Evolutionary conservation across 805 yeast genomes (phyloP), one percentile per base, ranked within the genome.

Genomic region (Cyberlindnera petersonii): DNA sequence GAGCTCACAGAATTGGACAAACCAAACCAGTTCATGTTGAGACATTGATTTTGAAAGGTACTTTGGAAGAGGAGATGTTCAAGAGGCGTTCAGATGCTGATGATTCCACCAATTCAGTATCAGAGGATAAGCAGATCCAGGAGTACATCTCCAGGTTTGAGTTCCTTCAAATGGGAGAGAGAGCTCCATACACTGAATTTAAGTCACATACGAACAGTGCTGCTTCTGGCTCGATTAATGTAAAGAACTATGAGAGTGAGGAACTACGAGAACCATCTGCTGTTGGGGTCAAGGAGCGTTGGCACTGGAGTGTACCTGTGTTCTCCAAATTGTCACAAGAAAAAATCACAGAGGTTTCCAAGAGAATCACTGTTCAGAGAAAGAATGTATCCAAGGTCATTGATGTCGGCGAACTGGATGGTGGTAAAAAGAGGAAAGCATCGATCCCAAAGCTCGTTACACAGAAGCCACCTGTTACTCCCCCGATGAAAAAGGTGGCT

Each of bases 1-100:
- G 89, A 63, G 82, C 87, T 0, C 89, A 82, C 59, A 70, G 88
- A 58, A 82, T 82, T 55, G 88, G 89, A 0, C 88, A 82, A 47
- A 63, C 66, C 0, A 61, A 67, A n/a, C 75, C 75, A 16, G 87
- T 82, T 0, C 61, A 58, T 53, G 88, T 82, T n/a, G 87, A 82
- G 51, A 82, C 87, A 0, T 59, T 82, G 40, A 73, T 82, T 3
- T 55, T 82, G 49, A 63, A 69, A 36, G 79, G 74, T 5, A 82
- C 87, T 0, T 64, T 82, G 33, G 88, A 82, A 48, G 83, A 81
- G 55, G 82, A 78, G 48, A 78, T 82, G 68, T 79, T 77, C 56
- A 69, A 61, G 29, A 56, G 59, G 38, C 49, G 76, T n/a, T 28
- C 35, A 13, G 36, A 15, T 16, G 40, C 35, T 5, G 44, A 43